Evolutionary conservation across 2,329 filamentous ascomycete species (phyloP), one percentile per base, ranked within the genome.

Genomic region (Balansia obtecta): DNA sequence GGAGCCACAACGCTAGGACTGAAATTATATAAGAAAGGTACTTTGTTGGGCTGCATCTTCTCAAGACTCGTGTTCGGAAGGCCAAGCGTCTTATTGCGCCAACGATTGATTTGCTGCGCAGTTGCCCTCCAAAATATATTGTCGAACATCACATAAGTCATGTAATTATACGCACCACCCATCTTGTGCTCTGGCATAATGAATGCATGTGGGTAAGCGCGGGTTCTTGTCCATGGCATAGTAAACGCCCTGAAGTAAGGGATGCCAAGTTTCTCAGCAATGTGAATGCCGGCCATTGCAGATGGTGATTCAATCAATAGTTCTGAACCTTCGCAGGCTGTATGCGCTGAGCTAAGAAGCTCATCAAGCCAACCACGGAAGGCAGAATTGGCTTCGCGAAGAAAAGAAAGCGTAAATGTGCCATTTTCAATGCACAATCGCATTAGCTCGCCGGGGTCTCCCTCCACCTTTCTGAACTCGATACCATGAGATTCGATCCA

Each of bases 11-110:
- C 93, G 11, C 82, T 86, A 0, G 90, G 88, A 50, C 88, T 95
- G 65, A 96, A 97, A 68, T 96, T 97, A 73, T 98, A 98, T 44
- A 98, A 68, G 67, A 98, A 98, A 0, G 93, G 93, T n/a, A 96
- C 88, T 65, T 95, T 94, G 71, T 96, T 95, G 2, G 87, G 84
- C 68, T 96, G 89, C 80, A 98, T 81, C 70, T 90, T 95, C 63
- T 93, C 86, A 42, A 95, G 71, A 52, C 73, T 88, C 1, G 93
- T 98, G 55, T 82, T 84, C 48, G 84, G 86, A 30, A 98, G 71
- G 0, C 82, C 80, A 5, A 98, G 76, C 22, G 83, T 79, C 56
- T 82, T 85, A 64, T 88, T 88, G 55, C 93, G 82, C 93, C 93
- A 98, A 49, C 82, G 77, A 66, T 98, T 98, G 62, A 98, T 79